Evolutionary conservation across 2,329 filamentous ascomycete genomes (phyloP).

Genomic region (Claviceps quebecensis): DNA sequence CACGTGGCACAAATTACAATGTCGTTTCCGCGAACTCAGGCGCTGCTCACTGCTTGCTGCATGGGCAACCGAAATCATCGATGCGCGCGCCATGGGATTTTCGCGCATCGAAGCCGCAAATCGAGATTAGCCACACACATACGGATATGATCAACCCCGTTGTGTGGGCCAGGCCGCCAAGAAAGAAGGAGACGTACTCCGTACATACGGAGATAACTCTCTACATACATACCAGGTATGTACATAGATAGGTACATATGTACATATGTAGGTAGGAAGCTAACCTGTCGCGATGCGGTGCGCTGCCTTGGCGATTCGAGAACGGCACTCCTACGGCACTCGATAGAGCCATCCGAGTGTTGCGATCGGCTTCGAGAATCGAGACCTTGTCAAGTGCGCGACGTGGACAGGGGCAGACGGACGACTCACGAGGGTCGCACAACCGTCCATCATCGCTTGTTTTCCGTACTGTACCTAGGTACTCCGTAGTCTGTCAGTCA

Average conservation of each 20-base stretch:
- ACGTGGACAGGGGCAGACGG: not conserved
- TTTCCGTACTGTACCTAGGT: too few relatives aligned
- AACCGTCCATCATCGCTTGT: too few relatives aligned
- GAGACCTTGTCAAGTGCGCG: not conserved
- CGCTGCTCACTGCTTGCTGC: too few relatives aligned
- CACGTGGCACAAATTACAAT: slow-evolving; percentile 1
- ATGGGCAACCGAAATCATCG: not conserved
- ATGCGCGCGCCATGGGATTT: not conserved
- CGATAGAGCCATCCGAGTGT: too few relatives aligned
- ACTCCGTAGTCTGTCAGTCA: too few relatives aligned
- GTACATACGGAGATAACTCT: too few relatives aligned
- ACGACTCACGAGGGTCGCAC: too few relatives aligned
- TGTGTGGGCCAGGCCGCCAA: not conserved
- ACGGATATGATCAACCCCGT: not conserved
- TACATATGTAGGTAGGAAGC: too few relatives aligned
- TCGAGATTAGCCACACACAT: not conserved
- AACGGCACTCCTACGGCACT: slow-evolving; percentile 1
- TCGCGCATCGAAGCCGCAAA: not conserved
- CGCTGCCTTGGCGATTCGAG: slow-evolving; percentile 4
- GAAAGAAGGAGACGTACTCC: not conserved
- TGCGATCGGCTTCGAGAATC: slow-evolving; percentile 3
- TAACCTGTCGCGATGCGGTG: not conserved
- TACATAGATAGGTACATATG: too few relatives aligned
- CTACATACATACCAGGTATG: too few relatives aligned
- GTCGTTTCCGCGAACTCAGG: not conserved